phyloP scores from a whole-genome alignment of 2,329 filamentous ascomycete species.

The Stachybotrys chartarum region DNA sequence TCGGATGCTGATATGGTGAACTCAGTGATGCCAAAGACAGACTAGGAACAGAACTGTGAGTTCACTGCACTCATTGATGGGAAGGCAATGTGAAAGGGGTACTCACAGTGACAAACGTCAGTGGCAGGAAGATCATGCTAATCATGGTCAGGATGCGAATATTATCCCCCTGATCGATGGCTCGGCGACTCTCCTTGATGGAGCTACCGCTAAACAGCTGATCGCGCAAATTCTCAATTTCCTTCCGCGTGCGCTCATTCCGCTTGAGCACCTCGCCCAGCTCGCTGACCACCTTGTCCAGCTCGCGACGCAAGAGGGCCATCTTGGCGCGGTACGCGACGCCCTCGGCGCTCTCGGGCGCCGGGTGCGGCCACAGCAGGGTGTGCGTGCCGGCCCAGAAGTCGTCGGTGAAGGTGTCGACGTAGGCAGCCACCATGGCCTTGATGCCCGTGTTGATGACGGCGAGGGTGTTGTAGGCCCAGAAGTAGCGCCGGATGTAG shows the following conservation, averaged over 20 bases:
- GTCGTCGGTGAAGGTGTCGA: conserved; percentile 49
- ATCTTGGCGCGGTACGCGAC: conserved; percentile 42
- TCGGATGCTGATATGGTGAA: conserved; percentile 33
- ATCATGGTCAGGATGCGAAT: conserved; percentile 54
- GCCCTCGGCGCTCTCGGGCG: conserved; percentile 35
- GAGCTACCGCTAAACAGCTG: conserved; percentile 58
- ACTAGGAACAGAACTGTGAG: conserved; percentile 16
- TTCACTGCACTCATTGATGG: background rate
- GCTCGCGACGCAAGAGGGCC: conserved; percentile 35
- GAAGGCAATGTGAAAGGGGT: background rate
- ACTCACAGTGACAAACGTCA: conserved; percentile 51
- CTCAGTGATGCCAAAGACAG: conserved; percentile 47
- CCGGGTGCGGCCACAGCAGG: conserved; percentile 47
- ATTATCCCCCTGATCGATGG: conserved; percentile 57
- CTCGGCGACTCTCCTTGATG: conserved; percentile 53
- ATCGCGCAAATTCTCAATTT: conserved; percentile 50
- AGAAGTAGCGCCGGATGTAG: conserved; percentile 55
- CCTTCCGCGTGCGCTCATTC: conserved; percentile 46
- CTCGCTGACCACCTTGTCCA: conserved; percentile 44
- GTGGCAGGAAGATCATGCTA: conserved; percentile 53
- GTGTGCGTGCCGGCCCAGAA: conserved; percentile 51
- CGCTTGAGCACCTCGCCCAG: conserved; percentile 38
- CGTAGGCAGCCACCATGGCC: conserved; percentile 48
- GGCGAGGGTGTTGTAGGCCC: conserved; percentile 54
- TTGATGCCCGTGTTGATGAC: conserved; percentile 54